Conservation (phyloP, 768 basidiomycete species). For the Mycena alexandri region DNA sequence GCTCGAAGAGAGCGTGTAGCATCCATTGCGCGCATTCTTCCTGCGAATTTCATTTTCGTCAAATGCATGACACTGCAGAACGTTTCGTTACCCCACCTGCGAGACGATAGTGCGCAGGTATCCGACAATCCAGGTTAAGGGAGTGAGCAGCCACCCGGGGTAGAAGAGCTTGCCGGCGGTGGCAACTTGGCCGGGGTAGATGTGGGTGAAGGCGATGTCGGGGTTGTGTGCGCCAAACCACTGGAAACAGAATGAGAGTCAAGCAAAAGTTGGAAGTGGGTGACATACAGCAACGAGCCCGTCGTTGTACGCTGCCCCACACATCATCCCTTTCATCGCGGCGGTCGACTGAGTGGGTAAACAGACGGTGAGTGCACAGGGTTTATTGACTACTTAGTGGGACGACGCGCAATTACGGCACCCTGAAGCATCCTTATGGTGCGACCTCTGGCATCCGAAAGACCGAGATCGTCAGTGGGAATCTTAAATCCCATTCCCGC, state of each 20-base stretch:
- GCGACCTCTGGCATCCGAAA: not conserved
- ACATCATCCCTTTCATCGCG: constrained; percentile 2
- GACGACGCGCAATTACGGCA: not conserved
- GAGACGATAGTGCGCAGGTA: not conserved
- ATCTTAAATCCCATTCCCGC: constrained; percentile 34
- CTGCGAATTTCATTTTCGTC: not conserved
- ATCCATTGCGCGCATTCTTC: constrained; percentile 29
- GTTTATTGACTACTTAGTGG: too few species aligned
- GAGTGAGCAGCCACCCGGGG: constrained; percentile 18
- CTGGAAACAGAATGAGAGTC: constrained; percentile 17
- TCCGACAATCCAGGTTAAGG: not conserved
- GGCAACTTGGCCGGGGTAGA: constrained; percentile 39
- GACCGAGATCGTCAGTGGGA: constrained; percentile 44
- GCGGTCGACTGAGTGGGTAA: not conserved
- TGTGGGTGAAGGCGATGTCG: constrained; percentile 42
- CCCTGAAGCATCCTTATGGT: not conserved
- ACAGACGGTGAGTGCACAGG: too few species aligned
- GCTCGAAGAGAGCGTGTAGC: constrained; percentile 2
- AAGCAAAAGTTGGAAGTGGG: too few species aligned
- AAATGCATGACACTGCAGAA: too few species aligned
- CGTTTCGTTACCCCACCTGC: too few species aligned
- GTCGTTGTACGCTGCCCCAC: constrained; percentile 10
- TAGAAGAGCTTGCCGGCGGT: constrained; percentile 12
- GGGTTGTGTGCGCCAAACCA: constrained; percentile 39
- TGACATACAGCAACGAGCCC: constrained; percentile 10